phyloP scores from a whole-genome alignment of 768 basidiomycete species.

The Lactarius hatsudake region DNA sequence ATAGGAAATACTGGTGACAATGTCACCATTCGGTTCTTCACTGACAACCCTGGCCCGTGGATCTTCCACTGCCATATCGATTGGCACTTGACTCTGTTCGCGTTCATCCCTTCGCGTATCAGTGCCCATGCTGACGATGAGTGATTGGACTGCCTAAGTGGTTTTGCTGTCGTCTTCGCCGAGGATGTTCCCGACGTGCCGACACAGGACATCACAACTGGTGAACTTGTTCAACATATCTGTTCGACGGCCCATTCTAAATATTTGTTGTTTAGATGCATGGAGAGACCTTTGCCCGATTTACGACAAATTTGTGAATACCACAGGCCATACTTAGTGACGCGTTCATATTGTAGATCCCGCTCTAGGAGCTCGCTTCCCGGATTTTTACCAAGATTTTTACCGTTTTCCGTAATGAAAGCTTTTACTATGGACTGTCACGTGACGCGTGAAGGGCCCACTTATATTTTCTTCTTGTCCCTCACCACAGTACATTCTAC shows the following conservation, averaged over 20 bases:
- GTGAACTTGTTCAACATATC: background rate
- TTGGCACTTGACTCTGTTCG: constrained; percentile 29
- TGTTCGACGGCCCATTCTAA: background rate
- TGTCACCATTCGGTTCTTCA: constrained; percentile 31
- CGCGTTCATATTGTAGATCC: background rate
- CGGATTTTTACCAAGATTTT: background rate
- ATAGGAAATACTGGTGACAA: constrained; percentile 18
- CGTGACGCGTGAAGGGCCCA: too few species aligned
- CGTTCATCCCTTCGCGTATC: background rate
- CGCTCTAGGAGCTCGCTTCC: background rate
- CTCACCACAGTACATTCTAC: too few species aligned
- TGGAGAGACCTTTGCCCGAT: background rate
- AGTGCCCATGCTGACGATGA: background rate
- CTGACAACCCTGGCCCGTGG: constrained; percentile 33
- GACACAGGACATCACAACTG: background rate
- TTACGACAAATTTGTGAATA: background rate
- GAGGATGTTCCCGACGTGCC: constrained; percentile 14
- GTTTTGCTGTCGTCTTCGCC: constrained; percentile 22
- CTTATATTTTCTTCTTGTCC: too few species aligned
- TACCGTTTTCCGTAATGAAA: background rate
- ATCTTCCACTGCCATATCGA: constrained; percentile 34
- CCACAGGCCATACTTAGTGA: background rate
- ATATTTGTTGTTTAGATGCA: background rate
- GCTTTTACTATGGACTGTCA: background rate
- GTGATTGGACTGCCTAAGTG: background rate